Evolutionary conservation across 2,329 filamentous ascomycete genomes (phyloP), one percentile per base, ranked within the genome.

Genomic region (Diaporthe citriasiana): DNA sequence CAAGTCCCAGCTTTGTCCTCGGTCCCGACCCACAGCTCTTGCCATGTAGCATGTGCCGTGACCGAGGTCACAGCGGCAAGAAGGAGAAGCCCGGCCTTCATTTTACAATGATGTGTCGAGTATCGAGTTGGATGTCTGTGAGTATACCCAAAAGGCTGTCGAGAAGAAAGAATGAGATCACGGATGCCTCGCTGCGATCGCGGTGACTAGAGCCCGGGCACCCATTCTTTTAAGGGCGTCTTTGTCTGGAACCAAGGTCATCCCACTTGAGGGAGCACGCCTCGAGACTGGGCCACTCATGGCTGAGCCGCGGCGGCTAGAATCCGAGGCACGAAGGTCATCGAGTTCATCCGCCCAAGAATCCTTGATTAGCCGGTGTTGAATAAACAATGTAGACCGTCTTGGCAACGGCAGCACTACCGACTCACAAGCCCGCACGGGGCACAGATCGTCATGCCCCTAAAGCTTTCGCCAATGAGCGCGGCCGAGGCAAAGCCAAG

Each of bases 21-120:
- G 12, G 57, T 72, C 42, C 71, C 71, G 6, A 72, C 71, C 71
- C 71, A 72, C 7, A 68, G 55, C 19, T 68, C 22, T 38, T 72
- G 71, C 71, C 71, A 72, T 45, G 71, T 72, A 10, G 71, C 71
- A 40, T 68, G 71, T 35, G 71, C 71, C 15, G 71, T 50, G 47
- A 57, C 71, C 50, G 59, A 56, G 30, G 71, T 66, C 56, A 72
- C 71, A 27, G 50, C 71, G 27, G 71, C 71, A 10, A 72, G 60
- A 33, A 72, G 59, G 50, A 65, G 2, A 42, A 72, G 57, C 25
- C 45, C 57, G 57, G 27, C 35, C 55, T 63, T 59, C 70, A 71
- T 71, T 15, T 53, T 71, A n/a, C 30, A 53, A 40, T 0, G 35
- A 13, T 35, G 25, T 9, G 5, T 51, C 45, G 40, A 40, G 17